These are phyloP conservation scores for Vanrija humicola DNA, from an alignment of 1,284 basidiomycete species.

Conservation along the genomic window DNA sequence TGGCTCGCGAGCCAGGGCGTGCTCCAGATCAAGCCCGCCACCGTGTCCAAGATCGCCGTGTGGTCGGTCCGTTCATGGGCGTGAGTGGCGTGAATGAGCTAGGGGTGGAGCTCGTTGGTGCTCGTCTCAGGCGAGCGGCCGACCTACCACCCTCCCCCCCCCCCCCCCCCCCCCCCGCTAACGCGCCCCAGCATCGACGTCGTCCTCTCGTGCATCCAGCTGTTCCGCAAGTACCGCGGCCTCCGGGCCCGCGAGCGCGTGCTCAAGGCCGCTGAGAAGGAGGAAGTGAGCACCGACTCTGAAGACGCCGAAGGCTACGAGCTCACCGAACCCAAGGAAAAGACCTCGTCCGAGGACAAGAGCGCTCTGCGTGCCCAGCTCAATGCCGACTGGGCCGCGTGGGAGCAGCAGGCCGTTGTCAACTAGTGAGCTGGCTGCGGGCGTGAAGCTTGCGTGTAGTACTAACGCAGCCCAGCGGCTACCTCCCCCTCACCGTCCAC, in stretches of 20 bases:
- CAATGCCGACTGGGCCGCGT: constrained; percentile 29
- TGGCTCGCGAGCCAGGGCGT: constrained; percentile 43
- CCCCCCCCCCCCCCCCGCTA: no score
- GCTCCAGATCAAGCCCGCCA: constrained; percentile 26
- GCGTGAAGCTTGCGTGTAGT: no score
- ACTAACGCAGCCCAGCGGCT: constrained; percentile 26
- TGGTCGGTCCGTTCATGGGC: constrained; percentile 39
- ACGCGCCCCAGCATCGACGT: constrained; percentile 33
- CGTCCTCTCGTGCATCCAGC: constrained; percentile 33
- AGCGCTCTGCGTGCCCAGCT: constrained; percentile 11
- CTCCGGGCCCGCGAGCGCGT: constrained; percentile 22
- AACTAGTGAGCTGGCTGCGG: constrained; percentile 28
- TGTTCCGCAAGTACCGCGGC: constrained; percentile 20
- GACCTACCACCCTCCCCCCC: no score
- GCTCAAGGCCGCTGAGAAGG: constrained; percentile 18
- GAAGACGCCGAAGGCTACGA: constrained; percentile 36
- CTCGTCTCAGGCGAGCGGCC: not conserved
- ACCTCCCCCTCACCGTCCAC: constrained; percentile 46
- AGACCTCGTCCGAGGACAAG: constrained; percentile 3
- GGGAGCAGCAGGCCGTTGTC: constrained; percentile 29
- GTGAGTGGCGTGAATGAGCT: constrained; percentile 25
- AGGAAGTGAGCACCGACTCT: constrained; percentile 11
- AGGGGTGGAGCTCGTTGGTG: not conserved
- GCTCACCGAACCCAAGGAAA: constrained; percentile 21
- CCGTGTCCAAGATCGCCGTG: not conserved